Conservation (phyloP, 768 basidiomycete genomes). For the Podaxis sp. region DNA sequence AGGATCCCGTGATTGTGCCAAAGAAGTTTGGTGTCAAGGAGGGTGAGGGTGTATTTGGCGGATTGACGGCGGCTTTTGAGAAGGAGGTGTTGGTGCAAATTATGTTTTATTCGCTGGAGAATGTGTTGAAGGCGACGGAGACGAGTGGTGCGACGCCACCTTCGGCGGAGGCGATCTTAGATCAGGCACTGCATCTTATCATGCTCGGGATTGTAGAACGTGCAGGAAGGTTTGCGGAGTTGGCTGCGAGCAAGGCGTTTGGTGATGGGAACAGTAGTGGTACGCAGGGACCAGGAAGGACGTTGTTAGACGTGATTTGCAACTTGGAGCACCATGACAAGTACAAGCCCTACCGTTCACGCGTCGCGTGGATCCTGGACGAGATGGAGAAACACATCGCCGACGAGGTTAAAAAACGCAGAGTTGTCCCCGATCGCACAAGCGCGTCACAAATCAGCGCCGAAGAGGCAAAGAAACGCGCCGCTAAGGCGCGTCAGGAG, state of each 20-base stretch:
- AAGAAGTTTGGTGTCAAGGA: conserved; percentile 59
- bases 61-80: conserved; percentile 63
- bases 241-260: conserved; percentile 56
- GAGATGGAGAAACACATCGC: conserved; percentile 57
- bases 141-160: conserved; percentile 54
- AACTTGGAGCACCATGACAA: conserved; percentile 75
- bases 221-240: conserved; percentile 56
- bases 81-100: conserved; percentile 75
- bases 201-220: conserved; percentile 85
- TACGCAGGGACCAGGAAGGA: conserved; percentile 46
- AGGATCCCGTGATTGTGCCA: conserved; percentile 74
- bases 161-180: conserved; percentile 89
- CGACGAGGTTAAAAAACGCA: conserved; percentile 52
- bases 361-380: conserved; percentile 75
- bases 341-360: conserved; percentile 68
- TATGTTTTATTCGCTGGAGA: conserved; percentile 80
- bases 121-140: conserved; percentile 69
- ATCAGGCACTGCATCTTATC: conserved; percentile 82
- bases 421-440: conserved; percentile 38
- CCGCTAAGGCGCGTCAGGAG: conserved; percentile 88
- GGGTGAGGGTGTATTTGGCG: conserved; percentile 61
- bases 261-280: conserved; percentile 32
- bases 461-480: conserved; percentile 72
- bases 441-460: conserved; percentile 41
- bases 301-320: conserved; percentile 72